Evolutionary conservation across 192 early-diverging fungal species (phyloP).

Genomic region (Backusella luteola): DNA sequence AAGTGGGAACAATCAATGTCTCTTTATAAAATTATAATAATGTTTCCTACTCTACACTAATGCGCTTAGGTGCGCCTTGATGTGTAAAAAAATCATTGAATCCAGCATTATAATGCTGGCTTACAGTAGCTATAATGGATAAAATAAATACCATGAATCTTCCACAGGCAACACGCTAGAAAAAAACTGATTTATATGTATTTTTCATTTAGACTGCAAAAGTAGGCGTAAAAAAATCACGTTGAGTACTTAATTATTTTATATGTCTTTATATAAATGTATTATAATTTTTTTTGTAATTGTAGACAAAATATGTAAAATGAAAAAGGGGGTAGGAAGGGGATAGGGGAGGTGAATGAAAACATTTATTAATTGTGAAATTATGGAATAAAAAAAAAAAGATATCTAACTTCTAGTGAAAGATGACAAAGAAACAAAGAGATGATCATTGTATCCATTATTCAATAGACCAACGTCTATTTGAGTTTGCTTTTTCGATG

Average conservation of each 20-base stretch:
- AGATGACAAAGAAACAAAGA: neutral
- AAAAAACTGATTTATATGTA: no score
- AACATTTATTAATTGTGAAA: constrained; percentile 1
- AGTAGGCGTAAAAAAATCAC: neutral
- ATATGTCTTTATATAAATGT: neutral
- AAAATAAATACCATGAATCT: no score
- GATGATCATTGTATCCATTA: neutral
- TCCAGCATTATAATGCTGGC: neutral
- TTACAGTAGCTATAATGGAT: no score
- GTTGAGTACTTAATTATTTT: neutral
- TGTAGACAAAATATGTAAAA: constrained; percentile 4
- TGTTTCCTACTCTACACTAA: neutral
- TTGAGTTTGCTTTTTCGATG: constrained; percentile 27
- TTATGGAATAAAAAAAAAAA: neutral
- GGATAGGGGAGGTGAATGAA: neutral
- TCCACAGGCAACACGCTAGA: no score
- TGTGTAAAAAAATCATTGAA: neutral
- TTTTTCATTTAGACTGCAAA: neutral
- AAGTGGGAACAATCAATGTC: neutral
- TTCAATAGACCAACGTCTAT: constrained; percentile 41
- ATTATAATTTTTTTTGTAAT: neutral
- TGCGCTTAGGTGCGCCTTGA: neutral
- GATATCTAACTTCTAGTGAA: neutral
- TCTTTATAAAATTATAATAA: neutral
- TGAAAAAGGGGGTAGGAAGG: neutral